Evolutionary conservation across 306 rosid species (phyloP).

Genomic region (Vigna reflexopilosa): DNA sequence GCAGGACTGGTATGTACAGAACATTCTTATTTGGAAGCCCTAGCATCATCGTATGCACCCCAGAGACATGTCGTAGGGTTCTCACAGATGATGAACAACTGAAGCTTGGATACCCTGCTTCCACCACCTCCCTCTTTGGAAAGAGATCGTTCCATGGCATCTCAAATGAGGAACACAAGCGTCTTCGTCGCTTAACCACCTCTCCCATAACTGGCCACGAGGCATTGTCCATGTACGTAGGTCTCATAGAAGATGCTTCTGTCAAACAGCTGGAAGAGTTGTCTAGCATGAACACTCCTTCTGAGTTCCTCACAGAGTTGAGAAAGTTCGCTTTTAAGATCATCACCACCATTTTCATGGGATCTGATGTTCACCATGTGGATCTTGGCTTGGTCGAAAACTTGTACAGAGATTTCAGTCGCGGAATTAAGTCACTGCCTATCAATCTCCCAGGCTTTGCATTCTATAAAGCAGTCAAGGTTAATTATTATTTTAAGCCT

Average conservation of each 20-base stretch:
- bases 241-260: constrained; percentile 47
- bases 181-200: constrained; percentile 68
- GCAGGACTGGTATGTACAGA: constrained; percentile 51
- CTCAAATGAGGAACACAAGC: constrained; percentile 62
- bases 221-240: constrained; percentile 56
- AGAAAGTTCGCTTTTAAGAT: constrained; percentile 67
- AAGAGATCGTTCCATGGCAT: constrained; percentile 57
- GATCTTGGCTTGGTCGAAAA: constrained; percentile 51
- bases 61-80: constrained; percentile 53
- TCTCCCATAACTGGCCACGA: constrained; percentile 67
- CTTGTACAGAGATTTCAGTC: constrained; percentile 54
- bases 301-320: constrained; percentile 64
- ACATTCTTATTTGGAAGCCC: constrained; percentile 49
- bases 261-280: constrained; percentile 48
- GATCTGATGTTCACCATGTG: constrained; percentile 43
- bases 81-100: constrained; percentile 46
- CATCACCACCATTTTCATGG: constrained; percentile 64
- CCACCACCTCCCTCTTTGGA: constrained; percentile 47
- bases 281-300: constrained; percentile 38
- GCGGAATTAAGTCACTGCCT: constrained; percentile 67
- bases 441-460: constrained; percentile 77
- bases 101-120: constrained; percentile 53
- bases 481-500: constrained; percentile 18
- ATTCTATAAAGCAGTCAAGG: constrained; percentile 73
- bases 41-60: constrained; percentile 53